These are phyloP conservation scores for Talaromyces piceae DNA, from an alignment of 2,329 filamentous ascomycete species.

Conservation along the genomic window DNA sequence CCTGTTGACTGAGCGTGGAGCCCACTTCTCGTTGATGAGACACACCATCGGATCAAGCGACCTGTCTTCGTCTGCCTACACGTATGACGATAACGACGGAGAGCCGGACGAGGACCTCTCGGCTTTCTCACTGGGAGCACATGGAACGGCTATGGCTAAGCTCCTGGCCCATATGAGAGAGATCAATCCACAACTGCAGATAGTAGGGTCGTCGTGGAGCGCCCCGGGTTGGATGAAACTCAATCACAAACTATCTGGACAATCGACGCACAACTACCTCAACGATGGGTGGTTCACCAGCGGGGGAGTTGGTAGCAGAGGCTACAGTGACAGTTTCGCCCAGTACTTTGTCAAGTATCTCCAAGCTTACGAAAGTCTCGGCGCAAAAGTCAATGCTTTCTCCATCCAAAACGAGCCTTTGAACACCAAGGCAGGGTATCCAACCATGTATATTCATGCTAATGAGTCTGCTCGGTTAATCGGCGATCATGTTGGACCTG, in stretches of 20 bases:
- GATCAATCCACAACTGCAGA: constrained; percentile 26
- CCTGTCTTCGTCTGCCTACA: constrained; percentile 28
- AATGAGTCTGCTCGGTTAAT: constrained; percentile 28
- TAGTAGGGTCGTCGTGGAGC: constrained; percentile 32
- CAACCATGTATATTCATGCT: constrained; percentile 31
- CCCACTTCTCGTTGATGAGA: constrained; percentile 32
- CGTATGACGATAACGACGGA: constrained; percentile 32
- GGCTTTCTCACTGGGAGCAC: constrained; percentile 25
- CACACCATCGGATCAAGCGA: constrained; percentile 35
- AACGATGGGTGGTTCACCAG: constrained; percentile 21
- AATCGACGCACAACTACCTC: constrained; percentile 26
- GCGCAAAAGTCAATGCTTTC: constrained; percentile 29
- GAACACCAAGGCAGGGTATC: constrained; percentile 31
- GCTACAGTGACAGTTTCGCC: constrained; percentile 25
- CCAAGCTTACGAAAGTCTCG: constrained; percentile 25
- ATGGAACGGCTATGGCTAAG: constrained; percentile 31
- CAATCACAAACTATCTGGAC: constrained; percentile 25
- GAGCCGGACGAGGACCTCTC: constrained; percentile 24
- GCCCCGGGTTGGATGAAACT: constrained; percentile 36
- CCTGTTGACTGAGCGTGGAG: constrained; percentile 27
- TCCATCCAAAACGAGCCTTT: constrained; percentile 35
- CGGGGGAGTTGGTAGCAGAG: constrained; percentile 20
- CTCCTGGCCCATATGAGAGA: constrained; percentile 31
- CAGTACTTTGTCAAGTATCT: constrained; percentile 34
- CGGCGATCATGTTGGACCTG: constrained; percentile 23